Conservation (phyloP, 495 filamentous ascomycete species). For the Penicillium desertorum region DNA sequence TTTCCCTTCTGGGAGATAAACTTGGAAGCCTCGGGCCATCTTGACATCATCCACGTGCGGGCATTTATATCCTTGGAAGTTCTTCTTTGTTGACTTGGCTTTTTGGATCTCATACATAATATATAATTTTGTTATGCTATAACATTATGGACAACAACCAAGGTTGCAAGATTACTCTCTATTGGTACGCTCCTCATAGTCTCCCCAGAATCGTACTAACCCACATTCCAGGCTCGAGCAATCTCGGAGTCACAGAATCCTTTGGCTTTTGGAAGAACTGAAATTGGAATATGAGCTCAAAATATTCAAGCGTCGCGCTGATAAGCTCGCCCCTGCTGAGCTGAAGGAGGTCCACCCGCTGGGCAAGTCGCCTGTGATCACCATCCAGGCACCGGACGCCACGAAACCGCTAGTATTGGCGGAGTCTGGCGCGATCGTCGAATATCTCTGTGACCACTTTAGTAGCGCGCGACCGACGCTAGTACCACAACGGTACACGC, state of each 20-base stretch:
- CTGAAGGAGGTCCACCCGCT: conserved; percentile 78
- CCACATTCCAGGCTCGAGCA: conserved; percentile 36
- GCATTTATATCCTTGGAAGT: not conserved
- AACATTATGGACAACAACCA: conserved; percentile 37
- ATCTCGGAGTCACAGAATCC: conserved; percentile 74
- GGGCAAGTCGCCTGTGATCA: conserved; percentile 78
- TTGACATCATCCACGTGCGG: conserved; percentile 23
- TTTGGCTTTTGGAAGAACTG: conserved; percentile 88
- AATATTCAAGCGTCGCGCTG: conserved; percentile 62
- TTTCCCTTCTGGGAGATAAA: conserved; percentile 15
- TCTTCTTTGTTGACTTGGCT: not conserved
- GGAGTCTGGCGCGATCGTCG: conserved; percentile 74
- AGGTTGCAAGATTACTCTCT: conserved; percentile 67
- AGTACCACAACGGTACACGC: conserved; percentile 61
- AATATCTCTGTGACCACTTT: conserved; percentile 81
- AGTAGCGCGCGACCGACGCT: conserved; percentile 45
- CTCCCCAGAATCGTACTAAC: conserved; percentile 1
- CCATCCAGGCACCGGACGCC: conserved; percentile 49
- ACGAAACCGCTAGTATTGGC: conserved; percentile 65
- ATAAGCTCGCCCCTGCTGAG: conserved; percentile 66
- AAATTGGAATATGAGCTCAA: conserved; percentile 74
- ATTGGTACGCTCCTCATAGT: conserved; percentile 56
- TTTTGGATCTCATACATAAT: not conserved
- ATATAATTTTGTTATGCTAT: not conserved
- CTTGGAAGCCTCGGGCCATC: conserved; percentile 21